Evolutionary conservation across 2,329 filamentous ascomycete genomes (phyloP), one percentile per base, ranked within the genome.

Genomic region (Teratosphaeria zuluensis): DNA sequence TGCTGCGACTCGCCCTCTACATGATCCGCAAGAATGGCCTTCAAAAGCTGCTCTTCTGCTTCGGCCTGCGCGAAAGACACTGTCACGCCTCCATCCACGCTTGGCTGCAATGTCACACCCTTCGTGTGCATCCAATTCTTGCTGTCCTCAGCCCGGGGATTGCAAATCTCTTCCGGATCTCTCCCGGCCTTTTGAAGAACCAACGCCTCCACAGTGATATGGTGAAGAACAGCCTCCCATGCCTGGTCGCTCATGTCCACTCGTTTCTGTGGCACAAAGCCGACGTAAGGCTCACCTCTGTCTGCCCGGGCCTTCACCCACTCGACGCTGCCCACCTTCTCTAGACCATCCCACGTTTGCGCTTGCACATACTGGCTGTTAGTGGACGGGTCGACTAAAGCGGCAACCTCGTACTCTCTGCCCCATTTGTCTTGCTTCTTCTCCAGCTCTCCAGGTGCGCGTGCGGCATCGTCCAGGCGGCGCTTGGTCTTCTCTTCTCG

Each of bases 171-270:
- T 2, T 35, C 57, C 7, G 57, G 30, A 14, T 35, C 46, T 8
- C 61, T 48, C 53, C 74, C 77, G 56, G 75, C 72, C 63, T 75
- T 68, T 60, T 73, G 73, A 68, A 83, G 69, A 2, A 80, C 71
- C 60, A 79, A 77, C 4, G 83, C 70, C 66, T 87, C 83, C 4
- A 85, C 78, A 11, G 81, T 73, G 3, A 83, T 78, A 61, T 81
- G 78, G 61, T 82, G 80, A 48, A 85, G 75, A 28, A 70, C 46
- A 46, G 33, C 78, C 75, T 51, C 67, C 71, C 48, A 73, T 65
- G 57, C 78, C 31, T 74, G 68, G 6, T 72, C 66, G 9, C 64
- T 63, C 56, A 76, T 68, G 5, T 65, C 68, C 48, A 73, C 60
- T 57, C 70, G 74, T 48, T 73, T 68, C 48, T 65, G 62, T 11